Conservation (phyloP, 2,329 filamentous ascomycete genomes). For the Ophiostoma populinum region DNA sequence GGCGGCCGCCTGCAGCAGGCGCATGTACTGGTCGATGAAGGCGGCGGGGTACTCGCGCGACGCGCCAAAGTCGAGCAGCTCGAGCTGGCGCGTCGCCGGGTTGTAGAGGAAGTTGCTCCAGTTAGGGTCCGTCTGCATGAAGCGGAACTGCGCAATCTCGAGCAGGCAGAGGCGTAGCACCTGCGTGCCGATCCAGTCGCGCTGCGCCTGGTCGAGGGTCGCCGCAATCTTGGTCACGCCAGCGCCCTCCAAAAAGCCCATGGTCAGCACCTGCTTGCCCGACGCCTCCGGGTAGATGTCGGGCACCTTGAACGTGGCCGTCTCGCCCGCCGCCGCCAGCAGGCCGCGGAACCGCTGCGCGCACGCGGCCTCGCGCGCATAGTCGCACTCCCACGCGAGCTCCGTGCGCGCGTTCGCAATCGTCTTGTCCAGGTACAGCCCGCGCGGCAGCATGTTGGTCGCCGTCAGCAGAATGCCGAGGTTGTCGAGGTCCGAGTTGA, state of each 20-base stretch:
- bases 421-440: slow-evolving; percentile 88
- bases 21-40: slow-evolving; percentile 68
- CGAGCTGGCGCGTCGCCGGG: slow-evolving; percentile 49
- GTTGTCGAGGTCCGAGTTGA: slow-evolving; percentile 92
- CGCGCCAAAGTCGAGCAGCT: slow-evolving; percentile 90
- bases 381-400: slow-evolving; percentile 94
- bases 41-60: slow-evolving; percentile 65
- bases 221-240: slow-evolving; percentile 62
- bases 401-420: slow-evolving; percentile 89
- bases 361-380: slow-evolving; percentile 71
- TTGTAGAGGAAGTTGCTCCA: slow-evolving; percentile 99
- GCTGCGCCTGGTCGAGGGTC: slow-evolving; percentile 62
- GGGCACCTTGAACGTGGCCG: slow-evolving; percentile 58
- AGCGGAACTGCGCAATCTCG: slow-evolving; percentile 85
- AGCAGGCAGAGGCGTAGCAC: slow-evolving; percentile 81
- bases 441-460: slow-evolving; percentile 75
- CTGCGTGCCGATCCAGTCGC: slow-evolving; percentile 92
- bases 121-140: slow-evolving; percentile 99
- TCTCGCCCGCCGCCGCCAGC: slow-evolving; percentile 29
- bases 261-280: slow-evolving; percentile 37
- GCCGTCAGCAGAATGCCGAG: slow-evolving; percentile 79
- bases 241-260: slow-evolving; percentile 75
- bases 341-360: slow-evolving; percentile 60
- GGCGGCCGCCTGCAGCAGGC: slow-evolving; percentile 64
- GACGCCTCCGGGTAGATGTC: slow-evolving; percentile 11